A percentile compares a stretch with the other conserved stretches of the same genome.
Conservation (phyloP, 2,329 filamentous ascomycete species). For the Lecanosticta acicola region DNA sequence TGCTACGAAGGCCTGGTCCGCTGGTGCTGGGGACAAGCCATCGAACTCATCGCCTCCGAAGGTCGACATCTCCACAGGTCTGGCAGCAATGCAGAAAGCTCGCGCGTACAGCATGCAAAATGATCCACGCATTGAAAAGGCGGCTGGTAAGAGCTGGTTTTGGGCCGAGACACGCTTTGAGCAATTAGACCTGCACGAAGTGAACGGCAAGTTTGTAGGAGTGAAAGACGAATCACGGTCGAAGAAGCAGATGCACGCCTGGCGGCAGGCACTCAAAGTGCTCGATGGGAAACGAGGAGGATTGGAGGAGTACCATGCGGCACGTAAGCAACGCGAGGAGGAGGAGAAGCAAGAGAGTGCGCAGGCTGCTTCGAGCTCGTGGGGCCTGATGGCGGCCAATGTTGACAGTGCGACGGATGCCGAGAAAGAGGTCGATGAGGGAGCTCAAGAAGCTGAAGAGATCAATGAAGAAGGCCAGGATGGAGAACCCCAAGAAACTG, state of each 20-base stretch:
- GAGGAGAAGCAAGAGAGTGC: conserved; percentile 12
- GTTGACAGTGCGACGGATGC: conserved; percentile 10
- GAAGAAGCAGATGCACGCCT: conserved; percentile 19
- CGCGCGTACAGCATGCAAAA: conserved; percentile 42
- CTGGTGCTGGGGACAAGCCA: conserved; percentile 22
- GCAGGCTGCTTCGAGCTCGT: conserved; percentile 5
- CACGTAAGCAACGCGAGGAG: conserved; percentile 14
- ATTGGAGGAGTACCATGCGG: conserved; percentile 24
- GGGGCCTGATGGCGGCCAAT: conserved; percentile 14
- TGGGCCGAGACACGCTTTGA: conserved; percentile 54
- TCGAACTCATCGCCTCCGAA: conserved; percentile 11
- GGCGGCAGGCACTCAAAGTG: conserved; percentile 25
- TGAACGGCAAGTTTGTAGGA: conserved; percentile 18
- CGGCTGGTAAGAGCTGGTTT: conserved; percentile 46
- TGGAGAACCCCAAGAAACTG: not conserved
- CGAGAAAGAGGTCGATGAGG: conserved; percentile 6
- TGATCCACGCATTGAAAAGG: conserved; percentile 44
- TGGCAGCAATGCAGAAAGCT: conserved; percentile 42
- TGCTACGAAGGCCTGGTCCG: conserved; percentile 44
- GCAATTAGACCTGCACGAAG: conserved; percentile 46
- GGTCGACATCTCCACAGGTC: conserved; percentile 34
- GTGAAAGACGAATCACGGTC: conserved; percentile 16
- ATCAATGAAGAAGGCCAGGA: not conserved
- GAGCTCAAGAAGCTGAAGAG: conserved; percentile 5
- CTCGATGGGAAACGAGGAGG: conserved; percentile 26